Conservation (phyloP, 345 rosid species). For the Ceriops tagal region DNA sequence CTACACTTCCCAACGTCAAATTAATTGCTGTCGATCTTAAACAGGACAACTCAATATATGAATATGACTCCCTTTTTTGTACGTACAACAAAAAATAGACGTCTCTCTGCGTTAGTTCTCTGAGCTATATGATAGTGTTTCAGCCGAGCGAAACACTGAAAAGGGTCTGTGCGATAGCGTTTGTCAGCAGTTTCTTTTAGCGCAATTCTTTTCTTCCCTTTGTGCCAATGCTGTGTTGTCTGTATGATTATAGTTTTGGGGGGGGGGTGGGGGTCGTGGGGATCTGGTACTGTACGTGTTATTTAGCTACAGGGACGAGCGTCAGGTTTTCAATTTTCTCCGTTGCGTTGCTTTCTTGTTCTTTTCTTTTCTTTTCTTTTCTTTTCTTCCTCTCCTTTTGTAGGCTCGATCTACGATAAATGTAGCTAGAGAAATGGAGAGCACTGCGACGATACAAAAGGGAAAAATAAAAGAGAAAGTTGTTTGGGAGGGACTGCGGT, state of each 20-base stretch:
- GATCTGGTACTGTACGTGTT: slow-evolving; percentile 11
- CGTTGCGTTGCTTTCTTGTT: slow-evolving; percentile 32
- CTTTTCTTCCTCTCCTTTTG: slow-evolving; percentile 10
- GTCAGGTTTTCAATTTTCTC: slow-evolving; percentile 1
- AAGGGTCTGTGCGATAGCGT: slow-evolving; percentile 1
- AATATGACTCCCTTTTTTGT: slow-evolving; percentile 9
- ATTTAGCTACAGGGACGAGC: slow-evolving; percentile 8
- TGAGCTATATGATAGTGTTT: not conserved
- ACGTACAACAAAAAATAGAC: slow-evolving; percentile 4
- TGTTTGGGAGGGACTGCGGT: slow-evolving; percentile 7
- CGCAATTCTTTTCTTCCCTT: slow-evolving; percentile 6
- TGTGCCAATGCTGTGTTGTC: not conserved
- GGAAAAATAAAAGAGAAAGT: slow-evolving; percentile 11
- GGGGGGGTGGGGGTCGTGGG: not conserved
- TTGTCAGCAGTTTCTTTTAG: slow-evolving; percentile 12
- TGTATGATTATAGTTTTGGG: too few species aligned
- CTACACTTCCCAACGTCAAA: slow-evolving; percentile 2
- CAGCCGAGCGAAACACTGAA: not conserved
- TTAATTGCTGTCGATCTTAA: not conserved
- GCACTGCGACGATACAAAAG: slow-evolving; percentile 6
- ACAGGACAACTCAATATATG: slow-evolving; percentile 15
- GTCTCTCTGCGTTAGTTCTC: not conserved
- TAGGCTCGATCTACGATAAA: slow-evolving; percentile 36
- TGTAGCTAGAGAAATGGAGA: not conserved
- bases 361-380: slow-evolving; percentile 4